Percentiles rank a stretch among this genome's conserved stretches.
Conservation (phyloP, 2,329 filamentous ascomycete species). For the Rhinocladiella similis region DNA sequence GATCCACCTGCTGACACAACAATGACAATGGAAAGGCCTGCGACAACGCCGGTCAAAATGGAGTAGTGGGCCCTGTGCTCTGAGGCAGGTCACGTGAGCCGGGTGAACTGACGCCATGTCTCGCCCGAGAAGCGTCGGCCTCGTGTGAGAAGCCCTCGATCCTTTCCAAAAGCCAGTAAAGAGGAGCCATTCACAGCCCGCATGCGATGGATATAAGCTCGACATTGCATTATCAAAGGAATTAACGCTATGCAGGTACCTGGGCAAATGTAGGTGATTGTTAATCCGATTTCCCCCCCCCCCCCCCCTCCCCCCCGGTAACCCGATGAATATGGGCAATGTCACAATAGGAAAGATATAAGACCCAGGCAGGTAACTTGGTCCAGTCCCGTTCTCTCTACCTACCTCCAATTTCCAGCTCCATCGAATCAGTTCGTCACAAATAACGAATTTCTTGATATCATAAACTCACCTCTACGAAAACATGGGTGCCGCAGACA, state of each 20-base stretch:
- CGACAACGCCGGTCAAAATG: too few relatives aligned
- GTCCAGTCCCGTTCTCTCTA: not conserved
- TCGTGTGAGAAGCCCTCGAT: not conserved
- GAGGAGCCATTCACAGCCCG: not conserved
- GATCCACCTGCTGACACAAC: too few relatives aligned
- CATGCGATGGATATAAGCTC: not conserved
- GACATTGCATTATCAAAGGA: not conserved
- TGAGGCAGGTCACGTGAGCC: not conserved
- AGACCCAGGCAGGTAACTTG: not conserved
- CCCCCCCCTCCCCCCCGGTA: not conserved
- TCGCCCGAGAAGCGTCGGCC: not conserved
- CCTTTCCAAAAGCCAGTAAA: not conserved
- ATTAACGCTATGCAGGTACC: not conserved
- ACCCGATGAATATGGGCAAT: not conserved
- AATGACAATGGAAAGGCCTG: too few relatives aligned
- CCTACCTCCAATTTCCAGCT: not conserved
- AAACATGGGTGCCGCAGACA: constrained; percentile 6
- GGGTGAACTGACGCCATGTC: not conserved
- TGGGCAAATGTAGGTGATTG: not conserved
- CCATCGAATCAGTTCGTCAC: not conserved
- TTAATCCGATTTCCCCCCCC: not conserved
- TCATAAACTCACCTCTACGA: not conserved
- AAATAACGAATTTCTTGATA: too few relatives aligned
- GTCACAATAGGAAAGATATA: not conserved
- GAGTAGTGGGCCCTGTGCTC: too few relatives aligned